phyloP scores from a whole-genome alignment of 192 early-diverging fungal genomes.

The Paraglomus brasilianum region DNA sequence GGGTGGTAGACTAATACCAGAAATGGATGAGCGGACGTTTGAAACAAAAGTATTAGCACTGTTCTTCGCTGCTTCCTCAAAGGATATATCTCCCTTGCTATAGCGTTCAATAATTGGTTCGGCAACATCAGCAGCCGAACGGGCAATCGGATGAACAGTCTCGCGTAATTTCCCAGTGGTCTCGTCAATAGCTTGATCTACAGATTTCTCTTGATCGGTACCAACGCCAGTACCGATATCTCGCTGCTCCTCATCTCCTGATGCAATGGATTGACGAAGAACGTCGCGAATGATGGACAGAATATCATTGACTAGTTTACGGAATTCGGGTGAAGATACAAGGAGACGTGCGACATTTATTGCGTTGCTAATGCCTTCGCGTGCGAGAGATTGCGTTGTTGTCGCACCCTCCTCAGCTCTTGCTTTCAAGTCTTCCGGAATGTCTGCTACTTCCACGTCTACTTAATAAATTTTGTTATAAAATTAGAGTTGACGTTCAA shows the following conservation, averaged over 20 bases:
- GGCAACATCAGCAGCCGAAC: conserved; percentile 25
- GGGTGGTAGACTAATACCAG: conserved; percentile 23
- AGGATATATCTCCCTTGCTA: conserved; percentile 26
- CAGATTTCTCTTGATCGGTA: conserved; percentile 34
- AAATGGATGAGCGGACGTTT: conserved; percentile 27
- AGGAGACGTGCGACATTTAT: conserved; percentile 44
- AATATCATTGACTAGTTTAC: conserved; percentile 44
- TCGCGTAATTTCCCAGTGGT: conserved; percentile 33
- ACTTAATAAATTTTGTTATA: background rate
- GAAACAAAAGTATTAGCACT: conserved; percentile 32
- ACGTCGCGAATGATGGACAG: conserved; percentile 38
- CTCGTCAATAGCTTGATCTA: conserved; percentile 27
- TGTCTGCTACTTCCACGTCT: background rate
- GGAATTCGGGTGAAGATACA: conserved; percentile 50
- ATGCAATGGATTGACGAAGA: background rate
- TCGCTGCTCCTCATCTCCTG: conserved; percentile 27
- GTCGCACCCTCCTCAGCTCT: conserved; percentile 18
- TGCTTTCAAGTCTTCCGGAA: conserved; percentile 16
- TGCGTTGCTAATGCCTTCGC: conserved; percentile 37
- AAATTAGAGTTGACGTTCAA: background rate
- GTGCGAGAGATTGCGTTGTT: conserved; percentile 34
- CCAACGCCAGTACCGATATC: conserved; percentile 26
- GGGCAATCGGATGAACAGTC: conserved; percentile 29
- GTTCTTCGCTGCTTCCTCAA: conserved; percentile 35
- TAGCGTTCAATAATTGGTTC: conserved; percentile 25